These are phyloP conservation scores for Rhynchospora pubera DNA, from an alignment of 176 grass and related monocot species.

Conservation along the genomic window DNA sequence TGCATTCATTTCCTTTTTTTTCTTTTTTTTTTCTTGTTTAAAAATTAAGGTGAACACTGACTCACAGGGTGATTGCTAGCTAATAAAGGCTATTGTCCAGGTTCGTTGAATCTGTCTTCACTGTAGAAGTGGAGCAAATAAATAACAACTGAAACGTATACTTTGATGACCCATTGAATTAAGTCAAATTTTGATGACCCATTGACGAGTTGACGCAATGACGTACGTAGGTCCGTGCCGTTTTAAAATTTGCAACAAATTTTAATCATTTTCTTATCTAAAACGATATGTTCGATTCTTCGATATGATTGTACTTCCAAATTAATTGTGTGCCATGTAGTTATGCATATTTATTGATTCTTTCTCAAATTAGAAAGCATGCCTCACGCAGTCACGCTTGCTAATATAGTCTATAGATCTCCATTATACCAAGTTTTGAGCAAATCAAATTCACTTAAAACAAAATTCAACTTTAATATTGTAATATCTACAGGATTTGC, in stretches of 20 bases:
- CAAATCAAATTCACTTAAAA: background rate
- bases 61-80: background rate
- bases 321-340: background rate
- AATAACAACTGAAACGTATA: background rate
- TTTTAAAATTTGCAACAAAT: background rate
- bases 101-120: slow-evolving; percentile 13
- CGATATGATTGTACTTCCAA: background rate
- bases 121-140: background rate
- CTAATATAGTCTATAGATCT: no score
- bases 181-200: background rate
- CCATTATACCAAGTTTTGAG: background rate
- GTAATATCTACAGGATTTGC: background rate
- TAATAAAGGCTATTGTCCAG: slow-evolving; percentile 15
- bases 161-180: background rate
- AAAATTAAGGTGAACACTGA: background rate
- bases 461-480: background rate
- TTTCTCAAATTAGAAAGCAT: background rate
- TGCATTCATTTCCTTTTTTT: background rate
- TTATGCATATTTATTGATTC: background rate
- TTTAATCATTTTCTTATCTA: background rate
- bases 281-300: background rate
- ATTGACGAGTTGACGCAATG: background rate
- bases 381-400: background rate
- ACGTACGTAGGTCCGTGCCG: background rate
- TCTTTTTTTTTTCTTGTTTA: background rate